Conservation (phyloP, 2,329 filamentous ascomycete species). For the Penicillium hordei region DNA sequence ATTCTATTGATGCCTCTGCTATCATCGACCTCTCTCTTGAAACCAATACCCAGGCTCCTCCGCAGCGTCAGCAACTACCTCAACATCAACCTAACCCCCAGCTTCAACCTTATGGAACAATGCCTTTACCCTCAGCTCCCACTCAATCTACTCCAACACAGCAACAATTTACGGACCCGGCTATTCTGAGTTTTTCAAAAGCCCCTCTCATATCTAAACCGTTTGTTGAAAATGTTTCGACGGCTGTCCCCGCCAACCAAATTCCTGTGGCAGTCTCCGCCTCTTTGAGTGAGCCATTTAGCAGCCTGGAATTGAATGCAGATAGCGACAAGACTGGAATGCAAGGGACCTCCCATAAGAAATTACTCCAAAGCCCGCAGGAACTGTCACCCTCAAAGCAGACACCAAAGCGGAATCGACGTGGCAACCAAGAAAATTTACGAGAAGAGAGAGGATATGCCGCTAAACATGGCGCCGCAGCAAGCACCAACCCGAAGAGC, state of each 20-base stretch:
- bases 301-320: constrained; percentile 39
- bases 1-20: constrained; percentile 57
- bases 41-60: constrained; percentile 16
- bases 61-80: constrained; percentile 20
- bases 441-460: constrained; percentile 47
- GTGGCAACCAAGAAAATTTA: constrained; percentile 44
- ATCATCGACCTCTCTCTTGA: constrained; percentile 56
- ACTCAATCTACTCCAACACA: constrained; percentile 31
- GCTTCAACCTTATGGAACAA: background rate
- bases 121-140: constrained; percentile 13
- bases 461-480: constrained; percentile 34
- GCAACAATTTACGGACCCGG: constrained; percentile 70
- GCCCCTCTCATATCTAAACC: constrained; percentile 20
- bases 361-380: constrained; percentile 21
- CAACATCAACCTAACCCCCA: constrained; percentile 7
- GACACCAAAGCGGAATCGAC: constrained; percentile 46
- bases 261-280: constrained; percentile 29
- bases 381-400: constrained; percentile 25
- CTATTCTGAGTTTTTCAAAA: constrained; percentile 69
- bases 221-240: background rate
- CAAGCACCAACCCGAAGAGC: constrained; percentile 47
- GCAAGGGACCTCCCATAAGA: constrained; percentile 14
- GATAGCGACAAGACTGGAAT: constrained; percentile 19
- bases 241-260: constrained; percentile 10
- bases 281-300: constrained; percentile 49